A percentile compares a stretch with the other conserved stretches of the same genome.
These are phyloP conservation scores for Hura crepitans DNA, from an alignment of 441 rosid genomes.

Conservation along the genomic window DNA sequence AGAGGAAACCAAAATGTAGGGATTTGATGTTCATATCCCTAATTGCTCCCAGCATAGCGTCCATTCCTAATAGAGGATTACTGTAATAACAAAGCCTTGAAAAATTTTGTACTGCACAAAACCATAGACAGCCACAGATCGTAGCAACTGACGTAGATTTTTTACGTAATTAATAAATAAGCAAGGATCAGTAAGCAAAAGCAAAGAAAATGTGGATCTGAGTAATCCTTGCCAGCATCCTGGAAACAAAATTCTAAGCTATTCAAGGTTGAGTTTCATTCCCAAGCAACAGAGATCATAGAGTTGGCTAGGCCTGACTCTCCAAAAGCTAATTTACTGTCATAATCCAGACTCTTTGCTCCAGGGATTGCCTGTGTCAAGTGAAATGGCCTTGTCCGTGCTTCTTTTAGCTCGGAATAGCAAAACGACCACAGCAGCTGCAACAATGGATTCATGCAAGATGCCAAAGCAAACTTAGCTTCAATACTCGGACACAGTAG, in stretches of 20 bases:
- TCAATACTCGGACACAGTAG: background rate
- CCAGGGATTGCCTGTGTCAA: constrained; percentile 83
- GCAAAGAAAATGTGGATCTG: constrained; percentile 5
- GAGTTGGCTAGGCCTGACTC: constrained; percentile 86
- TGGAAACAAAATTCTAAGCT: background rate
- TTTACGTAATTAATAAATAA: constrained; percentile 19
- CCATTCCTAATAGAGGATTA: background rate
- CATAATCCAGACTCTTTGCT: constrained; percentile 63
- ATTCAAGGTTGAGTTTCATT: constrained; percentile 34
- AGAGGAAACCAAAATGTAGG: background rate
- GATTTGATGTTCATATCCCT: background rate
- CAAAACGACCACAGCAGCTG: constrained; percentile 94
- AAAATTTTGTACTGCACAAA: background rate
- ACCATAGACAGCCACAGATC: constrained; percentile 12
- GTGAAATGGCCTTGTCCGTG: constrained; percentile 57
- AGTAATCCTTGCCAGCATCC: constrained; percentile 6
- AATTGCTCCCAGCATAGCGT: background rate
- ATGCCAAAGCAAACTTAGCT: background rate
- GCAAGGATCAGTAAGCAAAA: background rate
- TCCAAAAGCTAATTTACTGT: constrained; percentile 53
- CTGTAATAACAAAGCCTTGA: background rate
- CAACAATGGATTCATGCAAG: constrained; percentile 5
- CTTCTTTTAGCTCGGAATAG: constrained; percentile 55
- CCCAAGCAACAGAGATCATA: constrained; percentile 82
- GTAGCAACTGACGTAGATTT: constrained; percentile 4